phyloP scores from a whole-genome alignment of 495 filamentous ascomycete species.

The Penicillium taxi region DNA sequence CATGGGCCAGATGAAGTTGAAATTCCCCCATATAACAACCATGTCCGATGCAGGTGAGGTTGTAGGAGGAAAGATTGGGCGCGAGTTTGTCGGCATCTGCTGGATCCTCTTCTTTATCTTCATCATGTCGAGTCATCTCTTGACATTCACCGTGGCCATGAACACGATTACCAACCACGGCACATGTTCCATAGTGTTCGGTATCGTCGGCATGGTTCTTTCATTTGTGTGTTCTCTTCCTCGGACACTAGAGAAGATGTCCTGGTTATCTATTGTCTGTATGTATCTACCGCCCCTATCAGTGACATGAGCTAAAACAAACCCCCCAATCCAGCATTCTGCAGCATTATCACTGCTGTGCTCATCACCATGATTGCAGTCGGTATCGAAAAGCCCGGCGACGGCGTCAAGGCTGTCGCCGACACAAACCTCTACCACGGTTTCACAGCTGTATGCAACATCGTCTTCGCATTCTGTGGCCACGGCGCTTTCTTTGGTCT shows the following conservation, averaged over 20 bases:
- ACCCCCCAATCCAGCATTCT: constrained; percentile 14
- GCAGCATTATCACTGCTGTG: constrained; percentile 56
- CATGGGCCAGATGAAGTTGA: constrained; percentile 68
- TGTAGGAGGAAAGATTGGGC: constrained; percentile 53
- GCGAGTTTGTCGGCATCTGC: constrained; percentile 54
- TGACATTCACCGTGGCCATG: constrained; percentile 71
- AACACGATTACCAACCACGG: constrained; percentile 58
- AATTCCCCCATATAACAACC: constrained; percentile 61
- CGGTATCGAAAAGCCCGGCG: constrained; percentile 28
- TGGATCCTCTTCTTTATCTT: constrained; percentile 65
- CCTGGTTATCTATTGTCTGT: constrained; percentile 58
- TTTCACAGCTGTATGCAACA: constrained; percentile 24
- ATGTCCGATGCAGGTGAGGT: constrained; percentile 67
- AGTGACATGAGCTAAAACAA: background rate
- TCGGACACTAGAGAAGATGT: constrained; percentile 54
- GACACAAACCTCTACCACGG: constrained; percentile 33
- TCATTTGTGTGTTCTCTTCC: constrained; percentile 60
- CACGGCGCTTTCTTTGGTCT: constrained; percentile 69
- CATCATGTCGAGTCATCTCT: constrained; percentile 68
- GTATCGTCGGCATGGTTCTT: constrained; percentile 55
- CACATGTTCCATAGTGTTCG: constrained; percentile 64
- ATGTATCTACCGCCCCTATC: constrained; percentile 1
- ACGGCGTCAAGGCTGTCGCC: constrained; percentile 1
- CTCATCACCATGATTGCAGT: constrained; percentile 59
- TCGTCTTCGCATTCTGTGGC: constrained; percentile 38